A percentile compares a stretch with the other conserved stretches of the same genome.
Evolutionary conservation across 768 basidiomycete genomes (phyloP).

Genomic region (Holtermanniella nyarrowii): DNA sequence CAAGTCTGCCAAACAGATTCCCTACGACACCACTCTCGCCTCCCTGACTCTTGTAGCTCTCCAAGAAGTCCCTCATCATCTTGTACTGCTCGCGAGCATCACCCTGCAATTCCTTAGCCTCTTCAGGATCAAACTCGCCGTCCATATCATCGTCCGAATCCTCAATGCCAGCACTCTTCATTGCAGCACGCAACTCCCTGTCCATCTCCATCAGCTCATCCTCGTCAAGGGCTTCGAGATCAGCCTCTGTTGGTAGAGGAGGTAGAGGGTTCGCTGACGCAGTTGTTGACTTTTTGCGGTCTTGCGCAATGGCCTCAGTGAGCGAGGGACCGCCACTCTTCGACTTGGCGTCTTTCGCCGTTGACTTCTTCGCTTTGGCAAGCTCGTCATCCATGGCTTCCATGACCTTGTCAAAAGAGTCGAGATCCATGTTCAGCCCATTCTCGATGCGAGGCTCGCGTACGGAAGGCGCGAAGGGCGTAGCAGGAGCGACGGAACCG

Average conservation of each 20-base stretch:
- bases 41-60: conserved; percentile 86
- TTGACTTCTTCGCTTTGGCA: conserved; percentile 23
- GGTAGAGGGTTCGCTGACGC: conserved; percentile 12
- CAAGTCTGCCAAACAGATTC: conserved; percentile 73
- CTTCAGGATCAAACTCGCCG: conserved; percentile 39
- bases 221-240: conserved; percentile 54
- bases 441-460: background rate
- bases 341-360: conserved; percentile 20
- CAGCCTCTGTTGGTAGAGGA: conserved; percentile 41
- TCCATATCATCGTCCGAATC: conserved; percentile 51
- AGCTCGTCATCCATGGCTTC: conserved; percentile 85
- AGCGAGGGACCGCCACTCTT: background rate
- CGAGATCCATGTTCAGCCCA: conserved; percentile 55
- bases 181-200: conserved; percentile 59
- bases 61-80: conserved; percentile 91
- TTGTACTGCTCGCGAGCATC: conserved; percentile 56
- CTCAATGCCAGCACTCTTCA: conserved; percentile 47
- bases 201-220: conserved; percentile 70
- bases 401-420: conserved; percentile 96
- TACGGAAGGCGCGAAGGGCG: conserved; percentile 2
- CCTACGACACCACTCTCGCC: conserved; percentile 86
- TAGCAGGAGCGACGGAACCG: conserved; percentile 4
- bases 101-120: conserved; percentile 16
- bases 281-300: conserved; percentile 36
- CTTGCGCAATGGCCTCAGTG: conserved; percentile 18